Percentiles rank a stretch among this genome's conserved stretches.
These are phyloP conservation scores for Cydonia oblonga DNA, from an alignment of 331 rosid species.

Conservation along the genomic window DNA sequence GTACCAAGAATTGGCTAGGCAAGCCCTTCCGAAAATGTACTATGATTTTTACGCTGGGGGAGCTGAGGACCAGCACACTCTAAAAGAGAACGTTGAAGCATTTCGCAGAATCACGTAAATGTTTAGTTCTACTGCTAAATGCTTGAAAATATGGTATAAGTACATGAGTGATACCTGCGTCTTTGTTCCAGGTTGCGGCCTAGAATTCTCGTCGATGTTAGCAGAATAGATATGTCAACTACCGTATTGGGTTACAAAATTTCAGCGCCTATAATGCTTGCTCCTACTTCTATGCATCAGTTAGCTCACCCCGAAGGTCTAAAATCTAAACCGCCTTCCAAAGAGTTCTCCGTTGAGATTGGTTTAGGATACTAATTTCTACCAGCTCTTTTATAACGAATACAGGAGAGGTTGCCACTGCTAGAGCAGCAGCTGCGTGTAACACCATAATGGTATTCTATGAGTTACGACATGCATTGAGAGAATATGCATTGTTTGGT, in stretches of 20 bases:
- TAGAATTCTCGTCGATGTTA: slow-evolving; percentile 48
- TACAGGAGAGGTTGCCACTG: slow-evolving; percentile 61
- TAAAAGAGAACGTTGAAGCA: slow-evolving; percentile 38
- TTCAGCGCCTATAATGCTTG: slow-evolving; percentile 49
- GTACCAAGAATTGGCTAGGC: slow-evolving; percentile 39
- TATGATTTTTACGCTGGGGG: slow-evolving; percentile 40
- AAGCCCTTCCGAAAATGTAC: slow-evolving; percentile 41
- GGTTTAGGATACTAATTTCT: background rate
- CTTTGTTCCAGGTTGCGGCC: slow-evolving; percentile 35
- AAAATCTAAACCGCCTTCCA: background rate
- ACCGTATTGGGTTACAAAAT: slow-evolving; percentile 39
- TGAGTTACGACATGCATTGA: background rate
- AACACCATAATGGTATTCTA: slow-evolving; percentile 43
- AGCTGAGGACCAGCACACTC: slow-evolving; percentile 38
- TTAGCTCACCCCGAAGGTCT: slow-evolving; percentile 58
- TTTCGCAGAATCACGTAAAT: slow-evolving; percentile 32
- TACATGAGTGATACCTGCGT: background rate
- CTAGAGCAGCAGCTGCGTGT: slow-evolving; percentile 55
- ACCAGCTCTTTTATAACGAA: background rate
- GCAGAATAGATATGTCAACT: slow-evolving; percentile 46
- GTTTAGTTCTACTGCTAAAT: background rate
- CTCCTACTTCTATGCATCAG: slow-evolving; percentile 47
- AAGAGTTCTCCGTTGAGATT: background rate
- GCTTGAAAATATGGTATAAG: background rate
- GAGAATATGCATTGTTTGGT: background rate